Base-by-base conservation (phyloP, 768 basidiomycete species). In the Rhodosporidiobolus odoratus region DNA sequence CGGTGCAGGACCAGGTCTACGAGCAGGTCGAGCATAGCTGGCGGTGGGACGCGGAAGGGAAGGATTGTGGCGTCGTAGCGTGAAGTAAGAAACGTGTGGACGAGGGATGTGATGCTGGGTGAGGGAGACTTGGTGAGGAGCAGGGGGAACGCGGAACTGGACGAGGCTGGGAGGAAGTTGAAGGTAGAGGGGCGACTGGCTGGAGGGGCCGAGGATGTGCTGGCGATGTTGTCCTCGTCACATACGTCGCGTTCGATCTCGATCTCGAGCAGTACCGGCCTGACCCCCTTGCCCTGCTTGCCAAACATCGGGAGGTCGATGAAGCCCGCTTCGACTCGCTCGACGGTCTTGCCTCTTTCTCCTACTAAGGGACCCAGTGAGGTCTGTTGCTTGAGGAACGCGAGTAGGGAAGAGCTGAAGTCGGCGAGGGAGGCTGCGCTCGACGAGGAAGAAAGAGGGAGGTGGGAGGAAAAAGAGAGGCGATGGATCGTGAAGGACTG, bases 21-120 rank as follows among this genome's bases (percentile, higher is more conserved):
- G 56, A 58, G 78, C 76, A 90, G 83, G 73, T 86, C 85, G 79
- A 90, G 87, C 89, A 90, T 89, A 68, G 73, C 5, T 12, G 60
- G 30, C 23, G 48, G 68, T 8, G 68, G 56, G 40, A 62, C 23
- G 47, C 56, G 61, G 27, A 53, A 35, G 2, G 59, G 58, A 19
- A 48, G 57, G 23, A 60, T 9, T 27, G 41, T 17, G 13, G 62
- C 45, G 47, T 69, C 61, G 61, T 40, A 32, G 9, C 53, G 62
- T 12, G 54, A 54, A 23, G 67, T 38, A 58, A 57, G 67, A 47
- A 25, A 57, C 53, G 25, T 13, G 38, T 56, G 27, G 47, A 48
- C 5, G 43, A 63, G 56, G 34, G 34, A 13, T 40, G 47, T 27
- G 45, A 50, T 15, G 27, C 27, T 2, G 10, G 56, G 19, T 10